Percentiles rank a stretch among this genome's conserved stretches.
These are phyloP conservation scores for Kurtzmaniella quercitrusa DNA, from an alignment of 1,139 yeast genomes.

Conservation along the genomic window DNA sequence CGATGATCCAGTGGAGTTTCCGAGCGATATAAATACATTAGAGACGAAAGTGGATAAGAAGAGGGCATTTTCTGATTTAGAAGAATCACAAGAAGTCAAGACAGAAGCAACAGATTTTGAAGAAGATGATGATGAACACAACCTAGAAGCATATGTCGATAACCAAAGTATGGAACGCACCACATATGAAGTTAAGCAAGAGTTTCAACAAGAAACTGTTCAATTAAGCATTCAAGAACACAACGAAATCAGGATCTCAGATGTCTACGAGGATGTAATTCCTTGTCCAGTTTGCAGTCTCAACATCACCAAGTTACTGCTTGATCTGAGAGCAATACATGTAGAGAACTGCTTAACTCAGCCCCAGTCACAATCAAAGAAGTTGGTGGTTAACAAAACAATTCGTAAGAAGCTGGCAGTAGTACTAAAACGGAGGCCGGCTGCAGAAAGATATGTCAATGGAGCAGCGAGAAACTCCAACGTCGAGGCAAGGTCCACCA, in stretches of 20 bases:
- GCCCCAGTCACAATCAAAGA: background rate
- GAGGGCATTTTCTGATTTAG: too few relatives aligned
- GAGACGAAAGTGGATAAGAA: too few relatives aligned
- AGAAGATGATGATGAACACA: too few relatives aligned
- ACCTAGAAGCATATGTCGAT: too few relatives aligned
- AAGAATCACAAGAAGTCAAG: too few relatives aligned
- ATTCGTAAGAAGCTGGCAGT: background rate
- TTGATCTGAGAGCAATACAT: slow-evolving; percentile 3
- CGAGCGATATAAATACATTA: too few relatives aligned
- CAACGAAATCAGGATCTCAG: background rate
- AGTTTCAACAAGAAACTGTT: background rate
- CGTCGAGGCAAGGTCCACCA: slow-evolving; percentile 12
- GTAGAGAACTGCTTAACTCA: slow-evolving; percentile 1
- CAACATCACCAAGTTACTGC: background rate
- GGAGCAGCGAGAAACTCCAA: slow-evolving; percentile 7
- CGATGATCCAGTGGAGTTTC: too few relatives aligned
- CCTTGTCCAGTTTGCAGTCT: slow-evolving; percentile 3
- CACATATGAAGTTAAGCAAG: too few relatives aligned
- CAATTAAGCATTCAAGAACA: background rate
- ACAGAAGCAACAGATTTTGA: too few relatives aligned
- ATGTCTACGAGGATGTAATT: background rate
- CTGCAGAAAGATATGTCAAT: background rate
- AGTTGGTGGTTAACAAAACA: background rate
- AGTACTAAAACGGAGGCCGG: slow-evolving; percentile 4
- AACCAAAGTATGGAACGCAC: too few relatives aligned